Conservation (phyloP, 495 filamentous ascomycete genomes). For the Lichina pygmaea region DNA sequence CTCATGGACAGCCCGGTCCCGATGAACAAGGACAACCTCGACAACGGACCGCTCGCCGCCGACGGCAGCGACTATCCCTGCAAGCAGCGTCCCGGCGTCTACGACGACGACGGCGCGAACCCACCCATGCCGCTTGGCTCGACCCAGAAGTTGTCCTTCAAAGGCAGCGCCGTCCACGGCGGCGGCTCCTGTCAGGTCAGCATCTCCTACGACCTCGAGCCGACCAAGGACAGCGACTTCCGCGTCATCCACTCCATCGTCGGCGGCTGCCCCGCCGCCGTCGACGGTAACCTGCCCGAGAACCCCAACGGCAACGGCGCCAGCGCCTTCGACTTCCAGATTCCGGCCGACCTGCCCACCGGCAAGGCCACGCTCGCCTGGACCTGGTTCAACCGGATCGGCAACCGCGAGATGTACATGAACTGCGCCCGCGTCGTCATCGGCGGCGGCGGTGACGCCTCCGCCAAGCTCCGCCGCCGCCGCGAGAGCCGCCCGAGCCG, state of each 20-base stretch:
- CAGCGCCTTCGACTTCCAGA: slow-evolving; percentile 23
- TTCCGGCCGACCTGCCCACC: slow-evolving; percentile 26
- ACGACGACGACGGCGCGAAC: slow-evolving; percentile 14
- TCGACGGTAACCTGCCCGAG: slow-evolving; percentile 17
- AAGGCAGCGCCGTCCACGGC: slow-evolving; percentile 42
- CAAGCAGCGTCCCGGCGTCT: slow-evolving; percentile 24
- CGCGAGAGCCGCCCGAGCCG: slow-evolving; percentile 11
- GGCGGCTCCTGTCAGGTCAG: slow-evolving; percentile 74
- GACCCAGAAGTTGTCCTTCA: slow-evolving; percentile 21
- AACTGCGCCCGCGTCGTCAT: slow-evolving; percentile 61
- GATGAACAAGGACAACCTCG: slow-evolving; percentile 22
- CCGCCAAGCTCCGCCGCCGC: neutral
- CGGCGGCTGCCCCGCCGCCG: slow-evolving; percentile 44
- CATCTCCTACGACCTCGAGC: slow-evolving; percentile 44
- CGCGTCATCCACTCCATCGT: slow-evolving; percentile 64
- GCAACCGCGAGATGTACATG: slow-evolving; percentile 90
- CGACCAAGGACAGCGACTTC: slow-evolving; percentile 30
- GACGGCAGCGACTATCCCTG: slow-evolving; percentile 55
- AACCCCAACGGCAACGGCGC: slow-evolving; percentile 5
- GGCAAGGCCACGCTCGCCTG: slow-evolving; percentile 31
- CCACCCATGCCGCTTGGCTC: slow-evolving; percentile 26
- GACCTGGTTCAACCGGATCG: slow-evolving; percentile 75
- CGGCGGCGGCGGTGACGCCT: slow-evolving; percentile 16
- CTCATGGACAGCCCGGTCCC: slow-evolving; percentile 41
- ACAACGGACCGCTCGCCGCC: slow-evolving; percentile 31